Evolutionary conservation across 345 rosid species (phyloP).

Genomic region (Anacardium occidentale): DNA sequence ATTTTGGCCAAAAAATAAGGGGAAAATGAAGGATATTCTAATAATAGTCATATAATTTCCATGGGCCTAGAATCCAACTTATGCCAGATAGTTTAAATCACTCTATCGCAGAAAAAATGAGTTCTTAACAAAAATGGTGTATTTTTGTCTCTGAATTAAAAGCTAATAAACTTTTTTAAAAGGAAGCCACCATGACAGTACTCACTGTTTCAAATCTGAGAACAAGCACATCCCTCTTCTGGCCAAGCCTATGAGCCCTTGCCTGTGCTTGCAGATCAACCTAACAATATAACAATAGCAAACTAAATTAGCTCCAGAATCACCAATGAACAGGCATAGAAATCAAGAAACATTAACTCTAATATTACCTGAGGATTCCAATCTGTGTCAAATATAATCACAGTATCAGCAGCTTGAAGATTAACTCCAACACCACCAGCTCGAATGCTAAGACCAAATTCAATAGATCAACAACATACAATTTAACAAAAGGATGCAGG

Average conservation of each 20-base stretch:
- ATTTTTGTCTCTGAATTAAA: neutral
- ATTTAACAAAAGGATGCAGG: neutral
- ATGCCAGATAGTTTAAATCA: neutral
- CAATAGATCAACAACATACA: conserved; percentile 22
- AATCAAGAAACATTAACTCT: conserved; percentile 19
- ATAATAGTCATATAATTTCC: neutral
- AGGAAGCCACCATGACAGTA: neutral
- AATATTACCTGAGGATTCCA: conserved; percentile 90
- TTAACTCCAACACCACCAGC: conserved; percentile 98
- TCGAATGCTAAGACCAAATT: conserved; percentile 59
- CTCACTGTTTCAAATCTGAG: conserved; percentile 92
- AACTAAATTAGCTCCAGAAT: conserved; percentile 16
- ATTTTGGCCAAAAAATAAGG: neutral
- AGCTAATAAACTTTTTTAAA: neutral
- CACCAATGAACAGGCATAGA: neutral
- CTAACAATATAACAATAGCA: conserved; percentile 34
- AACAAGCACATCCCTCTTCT: conserved; percentile 96
- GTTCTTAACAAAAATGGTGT: neutral
- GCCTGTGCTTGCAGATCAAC: conserved; percentile 99
- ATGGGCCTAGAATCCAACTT: neutral
- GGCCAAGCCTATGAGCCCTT: conserved; percentile 95
- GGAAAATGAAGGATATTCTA: neutral
- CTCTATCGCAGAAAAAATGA: neutral
- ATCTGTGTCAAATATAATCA: conserved; percentile 89
- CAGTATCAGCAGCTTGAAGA: conserved; percentile 97